Evolutionary conservation across 2,329 filamentous ascomycete genomes (phyloP).

Genomic region (Monilinia vaccinii-corymbosi): DNA sequence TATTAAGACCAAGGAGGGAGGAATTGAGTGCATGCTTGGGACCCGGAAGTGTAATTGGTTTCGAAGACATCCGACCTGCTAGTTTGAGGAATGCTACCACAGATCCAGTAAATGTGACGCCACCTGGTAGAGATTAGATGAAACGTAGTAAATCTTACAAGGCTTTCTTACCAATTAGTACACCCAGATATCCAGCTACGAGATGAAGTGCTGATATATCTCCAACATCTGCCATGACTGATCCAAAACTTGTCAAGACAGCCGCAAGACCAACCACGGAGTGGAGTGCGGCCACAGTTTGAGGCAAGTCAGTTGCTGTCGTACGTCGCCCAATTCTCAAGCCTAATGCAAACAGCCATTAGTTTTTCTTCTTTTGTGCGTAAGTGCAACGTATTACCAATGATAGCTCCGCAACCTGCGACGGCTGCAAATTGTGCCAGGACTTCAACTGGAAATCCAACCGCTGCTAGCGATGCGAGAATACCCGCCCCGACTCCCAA

Average conservation of each 20-base stretch:
- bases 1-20: constrained; percentile 63
- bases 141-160: not conserved
- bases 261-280: constrained; percentile 85
- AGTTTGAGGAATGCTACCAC: constrained; percentile 87
- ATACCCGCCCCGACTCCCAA: constrained; percentile 78
- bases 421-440: constrained; percentile 72
- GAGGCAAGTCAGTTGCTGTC: constrained; percentile 78
- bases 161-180: constrained; percentile 58
- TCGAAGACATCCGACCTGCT: constrained; percentile 71
- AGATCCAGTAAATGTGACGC: constrained; percentile 84
- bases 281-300: constrained; percentile 82
- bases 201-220: constrained; percentile 71
- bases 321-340: constrained; percentile 77
- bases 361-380: not conserved
- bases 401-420: constrained; percentile 60
- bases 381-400: constrained; percentile 34
- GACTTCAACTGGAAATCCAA: constrained; percentile 70
- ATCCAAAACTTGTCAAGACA: constrained; percentile 80
- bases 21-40: constrained; percentile 65
- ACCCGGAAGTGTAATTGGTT: constrained; percentile 62
- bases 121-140: constrained; percentile 35
- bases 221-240: constrained; percentile 65
- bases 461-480: constrained; percentile 70
- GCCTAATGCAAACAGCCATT: constrained; percentile 31
- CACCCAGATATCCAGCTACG: constrained; percentile 77